These are phyloP conservation scores for Lipomyces japonicus DNA, from an alignment of 805 yeast species.

Conservation along the genomic window DNA sequence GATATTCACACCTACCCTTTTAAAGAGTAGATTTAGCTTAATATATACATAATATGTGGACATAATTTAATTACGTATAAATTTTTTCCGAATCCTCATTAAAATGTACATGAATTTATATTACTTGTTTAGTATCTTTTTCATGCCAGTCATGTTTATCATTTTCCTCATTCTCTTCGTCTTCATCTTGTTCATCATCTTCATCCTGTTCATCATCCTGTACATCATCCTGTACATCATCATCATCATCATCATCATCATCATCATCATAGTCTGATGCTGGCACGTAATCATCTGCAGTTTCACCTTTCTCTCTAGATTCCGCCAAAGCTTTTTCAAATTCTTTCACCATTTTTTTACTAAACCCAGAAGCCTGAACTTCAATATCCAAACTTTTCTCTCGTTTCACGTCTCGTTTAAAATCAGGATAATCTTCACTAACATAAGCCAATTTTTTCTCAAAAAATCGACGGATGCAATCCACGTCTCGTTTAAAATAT, in stretches of 20 bases:
- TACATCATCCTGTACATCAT: conserved; percentile 47
- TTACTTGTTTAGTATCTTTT: too few relatives aligned
- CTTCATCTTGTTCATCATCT: conserved; percentile 30
- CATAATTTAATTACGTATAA: too few relatives aligned
- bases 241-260: conserved; percentile 38
- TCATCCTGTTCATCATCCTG: conserved; percentile 37
- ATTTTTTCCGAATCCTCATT: too few relatives aligned
- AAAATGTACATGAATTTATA: too few relatives aligned
- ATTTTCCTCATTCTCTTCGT: conserved; percentile 38
- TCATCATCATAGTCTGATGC: conserved; percentile 36
- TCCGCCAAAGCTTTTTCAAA: conserved; percentile 69
- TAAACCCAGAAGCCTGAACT: conserved; percentile 88
- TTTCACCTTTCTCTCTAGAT: conserved; percentile 36
- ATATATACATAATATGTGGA: too few relatives aligned
- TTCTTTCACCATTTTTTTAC: conserved; percentile 56
- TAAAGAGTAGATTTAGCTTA: too few relatives aligned
- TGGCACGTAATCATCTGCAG: conserved; percentile 29
- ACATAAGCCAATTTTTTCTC: conserved; percentile 68
- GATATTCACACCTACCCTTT: too few relatives aligned
- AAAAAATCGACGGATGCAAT: conserved; percentile 82
- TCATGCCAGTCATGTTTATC: too few relatives aligned
- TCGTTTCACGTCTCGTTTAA: conserved; percentile 70
- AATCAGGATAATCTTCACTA: conserved; percentile 80
- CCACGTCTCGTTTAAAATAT: conserved; percentile 89
- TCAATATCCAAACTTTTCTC: conserved; percentile 69